Evolutionary conservation across 371 early-diverging fungal species (phyloP), one percentile per base, ranked within the genome.

Genomic region (Saksenaea oblongispora): DNA sequence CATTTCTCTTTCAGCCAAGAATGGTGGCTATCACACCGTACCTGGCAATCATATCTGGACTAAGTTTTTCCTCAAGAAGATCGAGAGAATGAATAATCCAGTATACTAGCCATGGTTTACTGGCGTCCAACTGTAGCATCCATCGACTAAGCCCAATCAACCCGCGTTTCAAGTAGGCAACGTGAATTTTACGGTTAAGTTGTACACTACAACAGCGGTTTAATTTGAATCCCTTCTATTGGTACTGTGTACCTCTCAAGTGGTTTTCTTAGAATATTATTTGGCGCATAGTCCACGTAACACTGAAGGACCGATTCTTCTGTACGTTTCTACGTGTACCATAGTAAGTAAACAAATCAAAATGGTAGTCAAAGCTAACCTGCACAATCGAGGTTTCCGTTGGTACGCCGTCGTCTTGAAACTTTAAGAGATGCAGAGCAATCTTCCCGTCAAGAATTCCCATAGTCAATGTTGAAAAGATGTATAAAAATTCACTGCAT

Each of bases 41-140:
- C 86, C 89, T 79, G 24, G 76, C 60, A n/a, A 75, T 74, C 3
- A 77, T 42, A 1, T 63, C 68, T 1, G 61, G 61, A 15, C 85
- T 69, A 28, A 89, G 64, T 17, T 65, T 67, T 42, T 76, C 66
- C 18, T 86, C 89, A 34, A 98, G 69, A 9, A 97, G 73, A 61
- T 90, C 91, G 14, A 96, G 76, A 0, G 94, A 76, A 64, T 96
- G 96, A 13, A 93, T 61, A 22, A 91, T 89, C 98, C 98, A 98
- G 71, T 92, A 96, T 1, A 86, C 71, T 11, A 98, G 64, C 98
- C 98, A 98, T 7, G 98, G 95, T 67, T 89, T 89, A 67, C 89
- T 88, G 2, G 98, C 92, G 71, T 96, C 97, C 42, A 98, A 83
- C 0, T 80, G 80, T 0, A 85, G 80, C 73, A 87, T 91, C 70